phyloP scores from a whole-genome alignment of 257 asterid species.

The Prunella vulgaris region DNA sequence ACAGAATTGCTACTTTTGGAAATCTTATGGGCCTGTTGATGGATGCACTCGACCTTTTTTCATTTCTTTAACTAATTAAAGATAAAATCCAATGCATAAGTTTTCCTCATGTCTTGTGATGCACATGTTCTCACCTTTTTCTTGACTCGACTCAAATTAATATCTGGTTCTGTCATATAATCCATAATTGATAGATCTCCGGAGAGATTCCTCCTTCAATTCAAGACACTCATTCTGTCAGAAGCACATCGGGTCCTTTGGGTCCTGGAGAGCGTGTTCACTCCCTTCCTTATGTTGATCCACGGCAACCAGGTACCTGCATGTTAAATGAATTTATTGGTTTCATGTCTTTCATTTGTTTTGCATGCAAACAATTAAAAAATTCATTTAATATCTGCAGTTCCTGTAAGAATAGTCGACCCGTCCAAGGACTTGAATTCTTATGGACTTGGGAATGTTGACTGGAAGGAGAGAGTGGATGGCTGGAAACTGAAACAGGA shows the following conservation, averaged over 20 bases:
- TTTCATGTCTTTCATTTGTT: neutral
- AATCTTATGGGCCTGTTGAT: conserved; percentile 5
- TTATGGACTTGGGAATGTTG: conserved; percentile 85
- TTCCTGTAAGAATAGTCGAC: conserved; percentile 86
- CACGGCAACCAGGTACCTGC: conserved; percentile 77
- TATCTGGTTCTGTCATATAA: neutral
- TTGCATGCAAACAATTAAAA: conserved; percentile 9
- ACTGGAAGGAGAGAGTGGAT: conserved; percentile 95
- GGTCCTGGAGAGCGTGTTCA: conserved; percentile 83
- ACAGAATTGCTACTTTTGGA: neutral
- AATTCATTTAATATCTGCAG: conserved; percentile 33
- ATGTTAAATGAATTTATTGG: neutral
- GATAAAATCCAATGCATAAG: neutral
- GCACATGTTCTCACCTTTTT: neutral
- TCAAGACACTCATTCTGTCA: conserved; percentile 72
- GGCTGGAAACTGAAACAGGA: conserved; percentile 82
- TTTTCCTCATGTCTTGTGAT: neutral
- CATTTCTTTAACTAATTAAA: neutral
- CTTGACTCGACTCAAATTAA: neutral
- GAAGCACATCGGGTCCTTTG: conserved; percentile 95
- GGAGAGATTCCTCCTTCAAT: conserved; percentile 77
- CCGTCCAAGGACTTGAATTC: conserved; percentile 78
- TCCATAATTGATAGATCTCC: conserved; percentile 45
- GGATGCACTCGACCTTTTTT: neutral
- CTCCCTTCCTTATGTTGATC: conserved; percentile 78